phyloP scores from a whole-genome alignment of 106 monocot species.

The Dioscorea dumetorum region DNA sequence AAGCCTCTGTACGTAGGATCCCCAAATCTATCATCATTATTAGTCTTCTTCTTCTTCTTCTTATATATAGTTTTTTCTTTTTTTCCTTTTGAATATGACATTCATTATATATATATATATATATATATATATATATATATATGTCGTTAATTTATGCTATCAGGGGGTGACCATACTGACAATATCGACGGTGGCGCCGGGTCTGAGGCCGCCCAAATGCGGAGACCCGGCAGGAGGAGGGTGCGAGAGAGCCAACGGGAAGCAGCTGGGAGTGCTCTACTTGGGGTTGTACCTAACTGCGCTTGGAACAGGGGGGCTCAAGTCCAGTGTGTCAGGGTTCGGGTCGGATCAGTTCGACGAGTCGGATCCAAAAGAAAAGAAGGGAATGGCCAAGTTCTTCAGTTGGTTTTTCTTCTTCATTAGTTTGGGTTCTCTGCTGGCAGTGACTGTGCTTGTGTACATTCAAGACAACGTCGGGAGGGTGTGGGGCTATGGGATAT shows the following conservation, averaged over 20 bases:
- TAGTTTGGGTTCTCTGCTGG: conserved; percentile 56
- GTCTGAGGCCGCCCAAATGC: conserved; percentile 44
- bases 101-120: background rate
- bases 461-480: conserved; percentile 55
- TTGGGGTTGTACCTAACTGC: conserved; percentile 53
- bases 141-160: too few species aligned
- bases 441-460: conserved; percentile 69
- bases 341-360: conserved; percentile 82
- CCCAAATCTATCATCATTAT: background rate
- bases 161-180: conserved; percentile 58
- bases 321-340: conserved; percentile 75
- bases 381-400: conserved; percentile 58
- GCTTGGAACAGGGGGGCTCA: conserved; percentile 58
- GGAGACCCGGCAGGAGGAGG: background rate
- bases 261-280: conserved; percentile 50
- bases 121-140: too few species aligned
- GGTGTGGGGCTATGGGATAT: conserved; percentile 59
- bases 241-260: conserved; percentile 32
- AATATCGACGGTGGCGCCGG: conserved; percentile 51
- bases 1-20: conserved; percentile 30
- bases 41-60: too few species aligned
- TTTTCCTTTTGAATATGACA: background rate
- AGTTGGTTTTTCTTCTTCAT: conserved; percentile 86
- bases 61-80: background rate
- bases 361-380: conserved; percentile 33